Evolutionary conservation across 2,329 filamentous ascomycete species (phyloP).

Genomic region (Clonostachys sp.): DNA sequence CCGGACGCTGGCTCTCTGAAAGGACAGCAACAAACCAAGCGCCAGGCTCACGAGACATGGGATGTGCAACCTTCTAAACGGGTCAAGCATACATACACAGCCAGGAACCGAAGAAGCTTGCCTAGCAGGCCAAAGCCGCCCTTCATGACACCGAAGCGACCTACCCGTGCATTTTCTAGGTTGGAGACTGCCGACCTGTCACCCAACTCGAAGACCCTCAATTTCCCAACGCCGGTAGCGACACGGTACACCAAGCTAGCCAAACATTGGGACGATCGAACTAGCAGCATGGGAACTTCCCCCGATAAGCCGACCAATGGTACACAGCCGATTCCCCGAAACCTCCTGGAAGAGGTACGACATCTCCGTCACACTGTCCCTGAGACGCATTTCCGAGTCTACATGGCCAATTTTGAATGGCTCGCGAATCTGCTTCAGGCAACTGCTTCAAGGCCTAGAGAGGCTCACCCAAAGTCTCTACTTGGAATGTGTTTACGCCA

Average conservation of each 20-base stretch:
- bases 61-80: conserved; percentile 3
- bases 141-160: conserved; percentile 14
- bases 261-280: too few relatives aligned
- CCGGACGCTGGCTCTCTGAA: too few relatives aligned
- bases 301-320: too few relatives aligned
- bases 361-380: conserved; percentile 12
- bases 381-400: conserved; percentile 17
- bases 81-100: not conserved
- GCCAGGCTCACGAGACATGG: too few relatives aligned
- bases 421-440: conserved; percentile 18
- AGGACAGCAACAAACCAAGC: too few relatives aligned
- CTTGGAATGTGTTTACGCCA: conserved; percentile 28
- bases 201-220: conserved; percentile 13
- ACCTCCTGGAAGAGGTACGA: conserved; percentile 11
- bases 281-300: too few relatives aligned
- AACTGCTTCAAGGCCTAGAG: conserved; percentile 11
- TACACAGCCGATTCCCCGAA: too few relatives aligned
- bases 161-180: conserved; percentile 17
- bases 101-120: not conserved
- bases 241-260: too few relatives aligned
- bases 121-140: not conserved
- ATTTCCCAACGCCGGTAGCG: conserved; percentile 18
- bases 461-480: conserved; percentile 20
- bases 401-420: conserved; percentile 24
- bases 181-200: conserved; percentile 19